These are phyloP conservation scores for Pseudopediastrum boryanum DNA, from an alignment of 139 green algal genomes.

Conservation along the genomic window DNA sequence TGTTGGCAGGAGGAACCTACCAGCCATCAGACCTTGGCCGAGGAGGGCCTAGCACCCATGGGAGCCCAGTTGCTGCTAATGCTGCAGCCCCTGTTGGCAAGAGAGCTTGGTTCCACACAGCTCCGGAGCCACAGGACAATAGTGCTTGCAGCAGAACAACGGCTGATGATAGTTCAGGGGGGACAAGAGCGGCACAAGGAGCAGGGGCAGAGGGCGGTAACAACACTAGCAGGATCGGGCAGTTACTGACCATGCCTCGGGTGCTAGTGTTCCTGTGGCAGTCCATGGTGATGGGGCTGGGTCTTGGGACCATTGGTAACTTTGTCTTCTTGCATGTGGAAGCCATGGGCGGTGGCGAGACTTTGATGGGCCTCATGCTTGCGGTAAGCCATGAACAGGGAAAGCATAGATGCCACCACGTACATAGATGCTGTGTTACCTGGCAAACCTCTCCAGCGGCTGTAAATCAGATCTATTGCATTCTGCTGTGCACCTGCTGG, in stretches of 20 bases:
- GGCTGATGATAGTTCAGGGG: not conserved
- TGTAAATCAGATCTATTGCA: too few relatives aligned
- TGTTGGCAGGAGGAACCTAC: not conserved
- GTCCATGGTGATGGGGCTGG: slow-evolving; percentile 43
- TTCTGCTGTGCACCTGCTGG: too few relatives aligned
- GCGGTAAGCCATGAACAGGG: not conserved
- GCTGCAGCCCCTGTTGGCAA: too few relatives aligned
- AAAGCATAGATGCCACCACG: too few relatives aligned
- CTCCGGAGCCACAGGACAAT: too few relatives aligned
- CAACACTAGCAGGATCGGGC: not conserved
- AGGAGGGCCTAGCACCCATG: not conserved
- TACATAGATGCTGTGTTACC: too few relatives aligned
- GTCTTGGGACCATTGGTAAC: slow-evolving; percentile 27
- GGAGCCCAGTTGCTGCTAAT: not conserved
- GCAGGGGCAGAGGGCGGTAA: not conserved
- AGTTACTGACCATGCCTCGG: slow-evolving; percentile 4
- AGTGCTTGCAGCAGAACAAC: too few relatives aligned
- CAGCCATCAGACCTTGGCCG: too few relatives aligned
- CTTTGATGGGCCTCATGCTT: slow-evolving; percentile 21
- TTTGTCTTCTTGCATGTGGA: slow-evolving; percentile 43
- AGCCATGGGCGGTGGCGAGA: not conserved
- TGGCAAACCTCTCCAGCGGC: too few relatives aligned
- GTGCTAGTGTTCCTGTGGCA: slow-evolving; percentile 34
- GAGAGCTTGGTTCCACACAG: too few relatives aligned
- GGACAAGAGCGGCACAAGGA: not conserved